phyloP scores from a whole-genome alignment of 768 basidiomycete species.

The Porphyrellus cyaneotinctus region DNA sequence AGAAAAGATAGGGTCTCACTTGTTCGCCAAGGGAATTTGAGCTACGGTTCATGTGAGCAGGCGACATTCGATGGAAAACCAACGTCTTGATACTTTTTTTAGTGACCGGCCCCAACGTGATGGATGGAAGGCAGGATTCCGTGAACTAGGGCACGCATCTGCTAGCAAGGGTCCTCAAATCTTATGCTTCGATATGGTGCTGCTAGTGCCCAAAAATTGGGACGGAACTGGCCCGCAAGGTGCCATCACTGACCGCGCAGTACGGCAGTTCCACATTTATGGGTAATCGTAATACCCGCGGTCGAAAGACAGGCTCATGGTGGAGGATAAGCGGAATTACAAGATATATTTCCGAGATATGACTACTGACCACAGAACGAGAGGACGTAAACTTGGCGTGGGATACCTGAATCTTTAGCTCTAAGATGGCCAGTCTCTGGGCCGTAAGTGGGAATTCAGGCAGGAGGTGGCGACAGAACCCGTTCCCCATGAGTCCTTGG shows the following conservation, averaged over 20 bases:
- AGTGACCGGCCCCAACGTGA: background rate
- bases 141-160: background rate
- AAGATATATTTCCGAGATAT: background rate
- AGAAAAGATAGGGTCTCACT: no score
- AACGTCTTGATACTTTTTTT: background rate
- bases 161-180: no score
- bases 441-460: background rate
- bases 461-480: background rate
- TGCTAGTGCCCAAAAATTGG: no score
- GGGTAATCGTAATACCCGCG: background rate
- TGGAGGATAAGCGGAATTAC: conserved; percentile 2
- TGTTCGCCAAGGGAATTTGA: no score
- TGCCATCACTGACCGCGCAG: background rate
- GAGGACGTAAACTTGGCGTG: conserved; percentile 1
- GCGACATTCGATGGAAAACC: background rate
- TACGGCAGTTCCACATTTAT: conserved; percentile 3
- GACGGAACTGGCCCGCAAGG: background rate
- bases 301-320: conserved; percentile 3
- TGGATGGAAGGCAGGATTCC: no score
- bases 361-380: background rate
- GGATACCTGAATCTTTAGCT: background rate
- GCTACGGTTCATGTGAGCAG: background rate
- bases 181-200: no score
- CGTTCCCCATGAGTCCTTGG: no score
- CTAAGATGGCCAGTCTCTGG: background rate